A percentile compares a stretch with the other conserved stretches of the same genome.
phyloP scores from a whole-genome alignment of 2,329 filamentous ascomycete species.

The Diaporthe sp. region DNA sequence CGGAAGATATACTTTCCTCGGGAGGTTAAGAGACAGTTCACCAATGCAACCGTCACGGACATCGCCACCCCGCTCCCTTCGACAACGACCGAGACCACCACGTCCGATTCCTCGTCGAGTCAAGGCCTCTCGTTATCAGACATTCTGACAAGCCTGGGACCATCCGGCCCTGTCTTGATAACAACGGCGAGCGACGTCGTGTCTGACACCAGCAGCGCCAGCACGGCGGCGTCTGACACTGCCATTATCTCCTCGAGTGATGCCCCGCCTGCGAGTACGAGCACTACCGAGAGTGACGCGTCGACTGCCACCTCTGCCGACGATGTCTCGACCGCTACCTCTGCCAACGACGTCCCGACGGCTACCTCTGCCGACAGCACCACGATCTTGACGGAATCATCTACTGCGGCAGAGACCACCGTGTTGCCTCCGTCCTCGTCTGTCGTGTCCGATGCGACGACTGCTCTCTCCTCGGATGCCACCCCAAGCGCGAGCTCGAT shows the following conservation, averaged over 20 bases:
- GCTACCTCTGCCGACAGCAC: background rate
- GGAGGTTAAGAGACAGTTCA: conserved; percentile 65
- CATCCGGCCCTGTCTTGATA: background rate
- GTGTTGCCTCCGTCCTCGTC: background rate
- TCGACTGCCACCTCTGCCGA: background rate
- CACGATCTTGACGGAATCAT: background rate
- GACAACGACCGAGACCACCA: conserved; percentile 39
- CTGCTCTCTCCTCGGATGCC: background rate
- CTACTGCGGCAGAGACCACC: background rate
- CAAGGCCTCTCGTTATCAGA: conserved; percentile 31
- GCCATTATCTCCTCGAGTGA: background rate
- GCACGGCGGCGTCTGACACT: background rate
- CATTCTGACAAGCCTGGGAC: conserved; percentile 8
- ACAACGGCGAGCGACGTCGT: background rate
- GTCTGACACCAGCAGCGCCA: conserved; percentile 22
- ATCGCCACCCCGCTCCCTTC: conserved; percentile 44
- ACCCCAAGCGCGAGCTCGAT: conserved; percentile 16
- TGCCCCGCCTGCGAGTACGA: background rate
- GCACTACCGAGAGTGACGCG: background rate
- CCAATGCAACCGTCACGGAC: conserved; percentile 57
- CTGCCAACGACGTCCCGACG: background rate
- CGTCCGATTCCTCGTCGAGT: conserved; percentile 29
- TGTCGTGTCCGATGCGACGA: background rate
- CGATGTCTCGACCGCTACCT: background rate
- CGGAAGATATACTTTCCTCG: conserved; percentile 71